phyloP scores from a whole-genome alignment of 176 grass and related monocot genomes.

The Microstegium vimineum region DNA sequence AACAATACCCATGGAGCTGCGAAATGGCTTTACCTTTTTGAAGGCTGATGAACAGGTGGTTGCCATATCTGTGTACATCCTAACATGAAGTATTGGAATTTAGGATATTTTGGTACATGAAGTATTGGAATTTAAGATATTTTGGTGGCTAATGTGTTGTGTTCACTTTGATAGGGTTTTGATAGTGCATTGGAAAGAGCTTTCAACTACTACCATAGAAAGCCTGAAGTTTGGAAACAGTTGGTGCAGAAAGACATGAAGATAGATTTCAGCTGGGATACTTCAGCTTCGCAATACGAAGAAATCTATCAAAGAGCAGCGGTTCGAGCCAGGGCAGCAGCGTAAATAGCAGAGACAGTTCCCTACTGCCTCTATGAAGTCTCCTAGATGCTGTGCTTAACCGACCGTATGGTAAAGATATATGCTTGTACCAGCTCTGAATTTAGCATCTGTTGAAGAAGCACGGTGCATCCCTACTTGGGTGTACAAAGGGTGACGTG shows the following conservation, averaged over 20 bases:
- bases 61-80: neutral
- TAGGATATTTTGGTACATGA: neutral
- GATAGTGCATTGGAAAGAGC: slow-evolving; percentile 65
- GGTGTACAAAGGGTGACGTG: neutral
- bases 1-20: slow-evolving; percentile 52
- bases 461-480: neutral
- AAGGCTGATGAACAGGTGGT: slow-evolving; percentile 77
- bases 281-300: slow-evolving; percentile 71
- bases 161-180: slow-evolving; percentile 55
- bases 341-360: slow-evolving; percentile 25
- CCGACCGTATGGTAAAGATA: neutral
- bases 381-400: neutral
- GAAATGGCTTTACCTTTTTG: slow-evolving; percentile 89
- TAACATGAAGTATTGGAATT: neutral
- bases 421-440: neutral
- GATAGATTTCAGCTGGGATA: slow-evolving; percentile 93
- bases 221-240: slow-evolving; percentile 72
- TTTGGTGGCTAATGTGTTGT: neutral
- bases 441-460: neutral
- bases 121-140: no score
- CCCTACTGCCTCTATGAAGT: neutral
- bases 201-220: slow-evolving; percentile 70
- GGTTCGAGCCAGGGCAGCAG: slow-evolving; percentile 56
- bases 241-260: slow-evolving; percentile 74
- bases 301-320: slow-evolving; percentile 71